Evolutionary conservation across 441 rosid genomes (phyloP).

Genomic region (Syzygium syzygioides): DNA sequence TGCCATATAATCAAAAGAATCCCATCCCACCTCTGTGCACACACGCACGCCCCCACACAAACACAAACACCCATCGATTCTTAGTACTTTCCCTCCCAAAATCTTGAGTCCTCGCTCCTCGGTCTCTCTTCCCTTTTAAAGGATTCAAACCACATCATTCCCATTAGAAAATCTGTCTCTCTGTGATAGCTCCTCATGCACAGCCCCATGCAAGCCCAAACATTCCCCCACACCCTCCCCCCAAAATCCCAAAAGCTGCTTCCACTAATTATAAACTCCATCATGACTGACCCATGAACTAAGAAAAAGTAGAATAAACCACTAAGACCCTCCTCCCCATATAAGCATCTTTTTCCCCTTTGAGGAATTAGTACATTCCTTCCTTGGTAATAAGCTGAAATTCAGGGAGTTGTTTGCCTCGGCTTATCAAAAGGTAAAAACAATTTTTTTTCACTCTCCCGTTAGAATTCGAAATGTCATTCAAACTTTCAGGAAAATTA

Average conservation of each 20-base stretch:
- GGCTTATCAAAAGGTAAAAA: background rate
- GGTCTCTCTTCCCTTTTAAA: slow-evolving; percentile 4
- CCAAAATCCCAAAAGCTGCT: background rate
- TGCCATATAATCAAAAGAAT: slow-evolving; percentile 31
- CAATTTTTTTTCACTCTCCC: background rate
- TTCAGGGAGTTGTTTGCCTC: background rate
- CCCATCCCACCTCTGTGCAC: slow-evolving; percentile 18
- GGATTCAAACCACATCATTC: slow-evolving; percentile 39
- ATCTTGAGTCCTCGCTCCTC: background rate
- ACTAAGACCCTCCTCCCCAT: background rate
- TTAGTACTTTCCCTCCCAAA: slow-evolving; percentile 11
- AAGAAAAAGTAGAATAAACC: background rate
- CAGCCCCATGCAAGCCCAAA: background rate
- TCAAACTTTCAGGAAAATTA: background rate
- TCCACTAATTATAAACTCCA: slow-evolving; percentile 1
- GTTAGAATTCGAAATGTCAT: background rate
- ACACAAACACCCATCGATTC: background rate
- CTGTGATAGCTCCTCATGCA: background rate
- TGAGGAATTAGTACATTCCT: background rate
- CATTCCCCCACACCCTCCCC: slow-evolving; percentile 9
- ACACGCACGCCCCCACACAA: background rate
- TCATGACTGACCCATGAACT: background rate
- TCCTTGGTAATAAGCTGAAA: background rate
- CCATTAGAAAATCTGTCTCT: slow-evolving; percentile 54
- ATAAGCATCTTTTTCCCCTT: background rate